Conservation (phyloP, 768 basidiomycete species). For the Tubosaeta brunneosetosa region DNA sequence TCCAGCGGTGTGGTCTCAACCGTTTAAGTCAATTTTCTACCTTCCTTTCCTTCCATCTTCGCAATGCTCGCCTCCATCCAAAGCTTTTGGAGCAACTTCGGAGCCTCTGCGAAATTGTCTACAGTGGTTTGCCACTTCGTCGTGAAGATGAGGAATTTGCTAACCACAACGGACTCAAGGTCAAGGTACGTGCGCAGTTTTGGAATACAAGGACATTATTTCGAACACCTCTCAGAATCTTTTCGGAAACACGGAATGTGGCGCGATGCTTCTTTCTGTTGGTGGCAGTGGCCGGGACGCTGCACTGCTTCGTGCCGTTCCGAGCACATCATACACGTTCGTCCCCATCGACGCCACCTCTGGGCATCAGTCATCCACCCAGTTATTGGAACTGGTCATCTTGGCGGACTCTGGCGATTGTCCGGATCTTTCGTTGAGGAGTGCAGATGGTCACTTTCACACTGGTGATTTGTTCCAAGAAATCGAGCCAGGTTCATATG, state of each 20-base stretch:
- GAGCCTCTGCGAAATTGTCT: constrained; percentile 58
- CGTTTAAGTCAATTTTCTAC: constrained; percentile 72
- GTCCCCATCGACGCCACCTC: constrained; percentile 46
- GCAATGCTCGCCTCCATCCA: constrained; percentile 52
- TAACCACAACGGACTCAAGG: constrained; percentile 53
- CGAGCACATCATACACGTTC: constrained; percentile 65
- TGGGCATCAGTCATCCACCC: constrained; percentile 51
- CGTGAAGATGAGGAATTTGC: constrained; percentile 73
- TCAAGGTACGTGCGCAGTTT: constrained; percentile 46
- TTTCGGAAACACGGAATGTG: constrained; percentile 80
- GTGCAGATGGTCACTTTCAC: constrained; percentile 67
- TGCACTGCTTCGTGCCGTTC: constrained; percentile 52
- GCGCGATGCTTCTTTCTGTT: constrained; percentile 61
- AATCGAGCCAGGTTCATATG: constrained; percentile 50
- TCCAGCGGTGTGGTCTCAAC: constrained; percentile 61
- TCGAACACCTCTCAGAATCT: constrained; percentile 50
- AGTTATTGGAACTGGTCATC: constrained; percentile 66
- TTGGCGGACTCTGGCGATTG: constrained; percentile 64
- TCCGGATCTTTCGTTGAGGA: constrained; percentile 54
- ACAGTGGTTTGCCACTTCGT: constrained; percentile 59
- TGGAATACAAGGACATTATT: constrained; percentile 10
- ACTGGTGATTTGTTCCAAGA: constrained; percentile 81
- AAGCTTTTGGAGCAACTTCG: constrained; percentile 55
- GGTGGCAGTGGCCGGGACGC: constrained; percentile 50
- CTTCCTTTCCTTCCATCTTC: constrained; percentile 62